Evolutionary conservation across 306 rosid species (phyloP), one percentile per base, ranked within the genome.

Genomic region (Fragaria iinumae): DNA sequence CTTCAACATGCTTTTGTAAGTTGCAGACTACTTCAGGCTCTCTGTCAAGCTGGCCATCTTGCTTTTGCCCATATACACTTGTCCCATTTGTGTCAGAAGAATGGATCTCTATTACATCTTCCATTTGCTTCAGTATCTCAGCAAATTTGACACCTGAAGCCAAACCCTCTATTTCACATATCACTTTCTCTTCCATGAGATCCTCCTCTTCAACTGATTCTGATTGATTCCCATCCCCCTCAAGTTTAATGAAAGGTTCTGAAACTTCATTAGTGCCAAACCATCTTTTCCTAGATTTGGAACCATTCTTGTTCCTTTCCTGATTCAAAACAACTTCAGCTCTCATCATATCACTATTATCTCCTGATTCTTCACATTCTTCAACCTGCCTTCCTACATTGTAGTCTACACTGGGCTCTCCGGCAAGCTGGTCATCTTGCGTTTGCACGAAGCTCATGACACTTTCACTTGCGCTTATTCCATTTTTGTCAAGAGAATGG

Each of bases 141-240:
- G 82, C 16, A 62, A 68, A 83, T 75, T 78, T 81, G 62, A 83
- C 67, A 67, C 77, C 86, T 69, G 72, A 77, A 68, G 80, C 62
- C 57, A 85, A 82, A 74, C 85, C 71, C 84, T 78, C 78, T 47
- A 83, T 77, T 86, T 85, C 85, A 74, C 64, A 79, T 76, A 82
- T 71, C 71, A 67, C 76, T 71, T 82, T 81, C 72, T 82, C 87
- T 76, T 39, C 80, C 76, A 67, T 69, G 76, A 77, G 84, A 80
- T 73, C 78, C 57, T 78, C 82, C 67, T 71, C 87, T 57, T 84
- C 76, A 82, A 76, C 77, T 63, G 74, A 57, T 39, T 77, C 84
- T 13, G 80, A 53, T 18, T 74, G 84, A 65, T 78, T 75, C 76
- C 44, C 81, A 79, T 71, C 84, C 72, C 68, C 73, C 76, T 80